Evolutionary conservation across 1,284 basidiomycete genomes (phyloP).

Genomic region (Heterobasidion occidentale): DNA sequence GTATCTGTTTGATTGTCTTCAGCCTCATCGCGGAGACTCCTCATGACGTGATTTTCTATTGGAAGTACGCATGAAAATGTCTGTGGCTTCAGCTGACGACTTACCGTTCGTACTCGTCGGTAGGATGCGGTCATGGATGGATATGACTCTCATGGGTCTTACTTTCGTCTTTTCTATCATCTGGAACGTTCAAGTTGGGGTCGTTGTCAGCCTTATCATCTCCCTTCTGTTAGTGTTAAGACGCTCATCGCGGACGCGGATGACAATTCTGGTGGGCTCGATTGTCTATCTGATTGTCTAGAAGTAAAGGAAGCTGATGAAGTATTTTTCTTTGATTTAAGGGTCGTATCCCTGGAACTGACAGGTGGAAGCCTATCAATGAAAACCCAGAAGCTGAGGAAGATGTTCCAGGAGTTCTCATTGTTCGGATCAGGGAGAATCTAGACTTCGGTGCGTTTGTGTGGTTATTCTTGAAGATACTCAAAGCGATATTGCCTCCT

Average conservation of each 20-base stretch:
- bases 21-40: constrained; percentile 81
- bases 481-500: neutral
- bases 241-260: constrained; percentile 71
- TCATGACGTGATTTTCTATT: constrained; percentile 79
- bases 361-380: constrained; percentile 75
- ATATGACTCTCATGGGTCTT: constrained; percentile 75
- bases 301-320: neutral
- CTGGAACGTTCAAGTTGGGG: constrained; percentile 78
- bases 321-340: constrained; percentile 16
- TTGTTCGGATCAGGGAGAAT: constrained; percentile 75
- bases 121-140: constrained; percentile 85
- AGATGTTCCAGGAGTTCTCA: constrained; percentile 71
- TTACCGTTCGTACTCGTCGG: neutral
- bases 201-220: constrained; percentile 77
- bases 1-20: constrained; percentile 79
- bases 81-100: neutral
- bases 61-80: constrained; percentile 44
- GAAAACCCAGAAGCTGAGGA: constrained; percentile 74
- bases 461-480: neutral
- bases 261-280: constrained; percentile 54
- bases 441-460: constrained; percentile 63
- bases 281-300: neutral
- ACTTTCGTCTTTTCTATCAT: constrained; percentile 80
- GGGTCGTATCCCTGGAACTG: constrained; percentile 78
- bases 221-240: constrained; percentile 85